Base-by-base conservation (phyloP, 192 early-diverging fungal species). In the Geosiphon pyriformis region DNA sequence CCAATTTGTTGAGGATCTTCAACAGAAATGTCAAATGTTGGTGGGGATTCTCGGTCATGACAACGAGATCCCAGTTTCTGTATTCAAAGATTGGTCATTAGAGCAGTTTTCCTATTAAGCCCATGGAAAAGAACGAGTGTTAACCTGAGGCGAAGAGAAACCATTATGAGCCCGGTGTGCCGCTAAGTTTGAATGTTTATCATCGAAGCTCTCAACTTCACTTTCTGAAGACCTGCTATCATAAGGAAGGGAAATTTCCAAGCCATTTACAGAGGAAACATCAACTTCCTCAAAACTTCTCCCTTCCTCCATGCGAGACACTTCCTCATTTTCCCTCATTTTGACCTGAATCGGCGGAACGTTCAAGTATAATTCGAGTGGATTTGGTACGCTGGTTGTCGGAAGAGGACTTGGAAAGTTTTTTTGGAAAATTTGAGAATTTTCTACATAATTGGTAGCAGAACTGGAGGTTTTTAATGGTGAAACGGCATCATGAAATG, bases 1-100 rank as follows among this genome's bases (percentile, higher is more conserved):
- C 89, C 88, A 61, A 96, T 84, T 73, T 96, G 94, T 76, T 88
- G 85, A 1, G 94, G 94, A 51, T 96, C 94, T 8, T 85, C 83
- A 0, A 96, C 90, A 11, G 80, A 71, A 33, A 92, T 85, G 52
- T 81, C 73, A 82, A 85, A 82, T 70, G 58, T 74, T 70, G 90
- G 75, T 53, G 82, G 34, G 4, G 60, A 61, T 0, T 75, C 77
- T 22, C 68, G 74, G 27, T 81, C 76, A 18, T 75, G 76, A 34
- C 79, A 63, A 22, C 74, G 74, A 57, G 20, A 29, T 34, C 22
- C 20, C 18, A 29, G 26, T 29, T n/a, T 17, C 35, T 61, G 2
- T 23, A 27, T 22, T 22, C 15, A 18, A 25, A 31, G 32, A 59
- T 4, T 33, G 12, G 57, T 42, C 35, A 47, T 61, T 61, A 10